Conservation (phyloP, 305 asterid genomes). For the Withania somnifera region DNA sequence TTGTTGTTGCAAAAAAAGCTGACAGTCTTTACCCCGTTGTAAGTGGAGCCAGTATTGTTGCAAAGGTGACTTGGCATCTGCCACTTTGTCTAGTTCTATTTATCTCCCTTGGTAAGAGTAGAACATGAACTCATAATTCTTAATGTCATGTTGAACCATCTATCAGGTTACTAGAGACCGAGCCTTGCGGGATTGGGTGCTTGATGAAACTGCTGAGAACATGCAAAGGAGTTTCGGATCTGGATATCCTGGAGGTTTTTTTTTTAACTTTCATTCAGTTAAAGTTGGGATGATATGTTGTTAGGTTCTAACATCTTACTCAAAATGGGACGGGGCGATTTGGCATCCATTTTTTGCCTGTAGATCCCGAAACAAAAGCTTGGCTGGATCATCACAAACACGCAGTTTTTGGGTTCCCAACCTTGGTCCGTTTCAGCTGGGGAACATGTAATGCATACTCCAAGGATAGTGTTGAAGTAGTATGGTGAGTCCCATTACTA, state of each 20-base stretch:
- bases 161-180: slow-evolving; percentile 87
- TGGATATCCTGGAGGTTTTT: slow-evolving; percentile 90
- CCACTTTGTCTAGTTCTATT: background rate
- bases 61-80: slow-evolving; percentile 53
- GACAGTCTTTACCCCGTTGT: slow-evolving; percentile 97
- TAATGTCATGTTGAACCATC: background rate
- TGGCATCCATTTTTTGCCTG: background rate
- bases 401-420: slow-evolving; percentile 78
- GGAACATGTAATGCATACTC: slow-evolving; percentile 76
- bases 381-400: slow-evolving; percentile 87
- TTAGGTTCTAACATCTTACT: background rate
- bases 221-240: slow-evolving; percentile 76
- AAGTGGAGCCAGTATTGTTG: slow-evolving; percentile 98
- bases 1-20: slow-evolving; percentile 94
- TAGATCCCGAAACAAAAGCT: slow-evolving; percentile 83
- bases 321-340: background rate
- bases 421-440: slow-evolving; percentile 97
- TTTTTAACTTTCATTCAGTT: slow-evolving; percentile 1
- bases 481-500: slow-evolving; percentile 49
- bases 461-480: slow-evolving; percentile 56
- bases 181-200: slow-evolving; percentile 68
- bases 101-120: background rate
- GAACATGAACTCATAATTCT: background rate
- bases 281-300: background rate
- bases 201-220: slow-evolving; percentile 70